Evolutionary conservation across 2,329 filamentous ascomycete genomes (phyloP).

Genomic region (Sporothrix schenckii): DNA sequence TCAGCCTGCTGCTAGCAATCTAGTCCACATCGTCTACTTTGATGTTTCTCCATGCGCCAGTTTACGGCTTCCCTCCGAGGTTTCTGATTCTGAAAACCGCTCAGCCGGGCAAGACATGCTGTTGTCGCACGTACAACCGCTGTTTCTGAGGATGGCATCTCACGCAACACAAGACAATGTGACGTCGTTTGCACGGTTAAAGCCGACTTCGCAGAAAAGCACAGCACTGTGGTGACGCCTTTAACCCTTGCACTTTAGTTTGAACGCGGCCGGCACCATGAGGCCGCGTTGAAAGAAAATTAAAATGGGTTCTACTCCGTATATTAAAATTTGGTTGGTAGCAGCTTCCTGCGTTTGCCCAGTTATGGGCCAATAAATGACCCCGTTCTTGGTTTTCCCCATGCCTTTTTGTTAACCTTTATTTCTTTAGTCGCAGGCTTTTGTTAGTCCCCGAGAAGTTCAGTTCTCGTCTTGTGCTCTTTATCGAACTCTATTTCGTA

Average conservation of each 20-base stretch:
- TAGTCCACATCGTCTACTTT: not conserved
- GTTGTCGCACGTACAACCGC: not conserved
- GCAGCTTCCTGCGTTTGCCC: conserved; percentile 12
- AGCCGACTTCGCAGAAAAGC: not conserved
- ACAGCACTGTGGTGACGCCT: not conserved
- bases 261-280: not conserved
- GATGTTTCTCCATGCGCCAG: not conserved
- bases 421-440: not conserved
- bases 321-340: conserved; percentile 17
- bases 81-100: not conserved
- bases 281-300: not conserved
- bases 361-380: conserved; percentile 25
- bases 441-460: not conserved
- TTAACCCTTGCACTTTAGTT: not conserved
- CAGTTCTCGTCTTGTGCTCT: not conserved
- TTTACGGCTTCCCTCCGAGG: not conserved
- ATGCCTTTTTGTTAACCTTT: conserved; percentile 21
- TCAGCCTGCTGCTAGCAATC: not conserved
- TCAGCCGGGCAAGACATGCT: conserved; percentile 20
- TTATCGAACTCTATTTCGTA: too few species aligned
- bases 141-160: conserved; percentile 3
- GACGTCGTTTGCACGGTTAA: conserved; percentile 2
- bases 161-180: conserved; percentile 4
- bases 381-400: conserved; percentile 23
- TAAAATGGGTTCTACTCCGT: conserved; percentile 19